Conservation (phyloP, 2,329 filamentous ascomycete species). For the Fusarium euwallaceae region DNA sequence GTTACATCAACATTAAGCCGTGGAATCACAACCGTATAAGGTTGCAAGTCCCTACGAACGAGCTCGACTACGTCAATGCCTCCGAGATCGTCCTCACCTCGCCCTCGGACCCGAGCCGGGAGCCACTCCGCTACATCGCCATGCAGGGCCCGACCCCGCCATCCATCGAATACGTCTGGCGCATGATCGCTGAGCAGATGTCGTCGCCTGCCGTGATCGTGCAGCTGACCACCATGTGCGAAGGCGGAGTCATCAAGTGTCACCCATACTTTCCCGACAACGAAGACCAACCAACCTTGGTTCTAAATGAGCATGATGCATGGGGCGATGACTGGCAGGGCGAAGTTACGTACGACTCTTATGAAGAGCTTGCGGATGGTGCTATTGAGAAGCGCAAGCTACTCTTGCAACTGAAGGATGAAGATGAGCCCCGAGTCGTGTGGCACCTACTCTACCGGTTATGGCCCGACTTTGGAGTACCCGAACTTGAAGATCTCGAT, state of each 20-base stretch:
- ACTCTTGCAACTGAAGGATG: slow-evolving; percentile 64
- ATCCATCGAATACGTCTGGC: slow-evolving; percentile 88
- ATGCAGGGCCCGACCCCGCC: slow-evolving; percentile 90
- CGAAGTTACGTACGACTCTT: slow-evolving; percentile 74
- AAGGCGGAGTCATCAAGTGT: slow-evolving; percentile 84
- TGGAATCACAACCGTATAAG: slow-evolving; percentile 89
- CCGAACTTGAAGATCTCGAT: slow-evolving; percentile 74
- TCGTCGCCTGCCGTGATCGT: slow-evolving; percentile 83
- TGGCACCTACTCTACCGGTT: slow-evolving; percentile 88
- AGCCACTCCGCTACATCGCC: slow-evolving; percentile 80
- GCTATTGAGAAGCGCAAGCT: slow-evolving; percentile 83
- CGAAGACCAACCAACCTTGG: slow-evolving; percentile 64
- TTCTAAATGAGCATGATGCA: slow-evolving; percentile 73
- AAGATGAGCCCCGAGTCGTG: slow-evolving; percentile 69
- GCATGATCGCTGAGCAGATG: slow-evolving; percentile 90
- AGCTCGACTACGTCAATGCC: slow-evolving; percentile 86
- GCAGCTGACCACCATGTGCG: slow-evolving; percentile 93
- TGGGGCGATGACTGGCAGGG: slow-evolving; percentile 78
- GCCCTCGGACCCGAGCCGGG: slow-evolving; percentile 52
- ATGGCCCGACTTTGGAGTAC: slow-evolving; percentile 93
- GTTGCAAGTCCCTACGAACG: slow-evolving; percentile 80
- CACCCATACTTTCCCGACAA: slow-evolving; percentile 85
- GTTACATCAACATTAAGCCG: slow-evolving; percentile 90
- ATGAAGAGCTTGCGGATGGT: slow-evolving; percentile 67
- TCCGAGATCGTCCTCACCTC: slow-evolving; percentile 74